Evolutionary conservation across 2,329 filamentous ascomycete genomes (phyloP), one percentile per base, ranked within the genome.

Genomic region (Fusarium sacchari): DNA sequence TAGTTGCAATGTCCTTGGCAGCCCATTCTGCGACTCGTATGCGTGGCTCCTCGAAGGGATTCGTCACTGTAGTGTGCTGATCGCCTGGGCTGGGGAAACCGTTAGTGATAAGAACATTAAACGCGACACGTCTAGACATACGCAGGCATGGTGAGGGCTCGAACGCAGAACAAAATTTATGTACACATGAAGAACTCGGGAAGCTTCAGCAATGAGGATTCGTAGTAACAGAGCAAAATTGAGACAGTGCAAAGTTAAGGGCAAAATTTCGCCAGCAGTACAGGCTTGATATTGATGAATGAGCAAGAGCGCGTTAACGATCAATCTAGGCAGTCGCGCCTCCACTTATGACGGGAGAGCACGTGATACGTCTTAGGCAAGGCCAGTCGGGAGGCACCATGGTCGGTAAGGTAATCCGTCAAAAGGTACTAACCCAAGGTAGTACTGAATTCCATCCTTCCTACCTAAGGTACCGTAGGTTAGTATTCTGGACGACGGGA

Each of bases 1-100:
- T 87, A 1, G 94, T 96, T 28, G 95, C 95, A 66, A 98, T 96
- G 81, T 99, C 92, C 76, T 90, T 87, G n/a, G 95, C 94, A 1
- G 95, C 97, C 85, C 94, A 99, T 80, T 93, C 90, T 59, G 89
- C 92, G 36, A 97, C 88, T 46, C 89, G 90, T 56, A 88, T 89
- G 79, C 88, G 88, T 5, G 84, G 81, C 76, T 96, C 93, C 81
- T 94, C 91, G 82, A 96, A 99, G 13, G 95, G 95, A 79, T 98
- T 98, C 78, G 84, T 82, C 79, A 89, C 86, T 71, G 80, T 71
- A 60, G 80, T 80, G 72, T 86, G 88, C 81, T 94, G 92, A 78
- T 93, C 90, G 80, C 92, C 92, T 76, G 91, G 88, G 75, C 92
- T 94, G 80, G 52, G 60, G 61, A 43, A 39, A 60, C 47, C 15